A percentile compares a stretch with the other conserved stretches of the same genome.
Conservation (phyloP, 2,329 filamentous ascomycete species). For the Trichoderma afroharzianum region DNA sequence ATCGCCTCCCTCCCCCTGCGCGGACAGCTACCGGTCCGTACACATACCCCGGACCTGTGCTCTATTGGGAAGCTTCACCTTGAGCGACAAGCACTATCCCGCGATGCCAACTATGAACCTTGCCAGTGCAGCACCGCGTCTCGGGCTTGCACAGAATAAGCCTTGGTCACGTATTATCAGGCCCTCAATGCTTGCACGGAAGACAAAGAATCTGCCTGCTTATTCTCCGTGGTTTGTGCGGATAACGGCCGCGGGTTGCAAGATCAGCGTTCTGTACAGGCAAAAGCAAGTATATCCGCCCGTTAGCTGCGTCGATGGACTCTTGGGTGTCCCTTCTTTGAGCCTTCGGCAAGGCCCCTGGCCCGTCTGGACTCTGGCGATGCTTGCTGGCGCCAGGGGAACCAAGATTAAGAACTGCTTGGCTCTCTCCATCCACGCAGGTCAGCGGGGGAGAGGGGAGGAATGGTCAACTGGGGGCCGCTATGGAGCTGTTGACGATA, state of each 20-base stretch:
- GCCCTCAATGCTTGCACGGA: neutral
- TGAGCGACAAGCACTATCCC: neutral
- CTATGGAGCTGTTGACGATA: neutral
- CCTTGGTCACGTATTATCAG: neutral
- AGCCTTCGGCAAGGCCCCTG: neutral
- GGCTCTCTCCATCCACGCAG: neutral
- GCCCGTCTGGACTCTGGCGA: neutral
- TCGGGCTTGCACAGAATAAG: neutral
- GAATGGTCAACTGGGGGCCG: neutral
- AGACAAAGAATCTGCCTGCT: neutral
- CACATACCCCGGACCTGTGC: neutral
- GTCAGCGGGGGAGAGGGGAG: neutral
- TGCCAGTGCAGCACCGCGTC: neutral
- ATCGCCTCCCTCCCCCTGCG: neutral
- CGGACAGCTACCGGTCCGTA: neutral
- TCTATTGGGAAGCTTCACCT: neutral
- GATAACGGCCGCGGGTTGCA: neutral
- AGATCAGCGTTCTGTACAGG: neutral
- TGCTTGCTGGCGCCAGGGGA: conserved; percentile 2
- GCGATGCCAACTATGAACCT: neutral
- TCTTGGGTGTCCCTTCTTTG: neutral
- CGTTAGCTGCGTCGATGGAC: neutral
- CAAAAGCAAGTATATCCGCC: neutral
- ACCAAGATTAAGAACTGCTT: neutral
- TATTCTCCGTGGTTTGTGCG: conserved; percentile 6